Base-by-base conservation (phyloP, 768 basidiomycete genomes). In the Astraeus odoratus region DNA sequence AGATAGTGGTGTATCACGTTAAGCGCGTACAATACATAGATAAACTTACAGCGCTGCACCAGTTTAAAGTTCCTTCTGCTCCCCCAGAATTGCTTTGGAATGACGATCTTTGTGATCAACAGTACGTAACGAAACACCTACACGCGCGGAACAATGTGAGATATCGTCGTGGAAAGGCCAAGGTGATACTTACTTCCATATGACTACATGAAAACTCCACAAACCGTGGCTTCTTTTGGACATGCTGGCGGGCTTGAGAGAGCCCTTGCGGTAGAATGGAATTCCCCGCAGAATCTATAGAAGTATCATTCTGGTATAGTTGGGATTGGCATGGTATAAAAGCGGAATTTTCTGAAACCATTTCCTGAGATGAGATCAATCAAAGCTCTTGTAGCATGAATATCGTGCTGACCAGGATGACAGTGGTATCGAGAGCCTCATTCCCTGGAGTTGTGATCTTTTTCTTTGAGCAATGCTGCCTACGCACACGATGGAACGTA, bases 1-100 rank as follows among this genome's bases (percentile, higher is more conserved):
- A 39, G 37, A n/a, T 15, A 39, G 22, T 23, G 23, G 16, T 39
- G 37, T 5, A 1, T 24, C 37, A 12, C 12, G 6, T 39, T 22
- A 39, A n/a, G n/a, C n/a, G n/a, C n/a, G n/a, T n/a, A 25, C 27
- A n/a, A 31, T 31, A 31, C 12, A 4, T n/a, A 31, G 8, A 25
- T 39, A 22, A 43, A 27, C 76, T 52, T 56, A 91, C 89, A 68
- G 29, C 64, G 56, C 46, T 78, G 67, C 15, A 89, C 62, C 7
- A 78, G 49, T 43, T 76, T 70, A 36, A 80, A 73, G 55, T 97
- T 97, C 31, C 50, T 61, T 27, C 68, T 58, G 18, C 75, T 80
- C 9, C 93, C 93, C 90, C 93, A 94, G 48, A 94, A 76, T 12
- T 70, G 67, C 24, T 74, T 74, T 2, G 89, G 89, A 43, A 94